Evolutionary conservation across 2,329 filamentous ascomycete genomes (phyloP), one percentile per base, ranked within the genome.

Genomic region (Arthrobotrys iridis): DNA sequence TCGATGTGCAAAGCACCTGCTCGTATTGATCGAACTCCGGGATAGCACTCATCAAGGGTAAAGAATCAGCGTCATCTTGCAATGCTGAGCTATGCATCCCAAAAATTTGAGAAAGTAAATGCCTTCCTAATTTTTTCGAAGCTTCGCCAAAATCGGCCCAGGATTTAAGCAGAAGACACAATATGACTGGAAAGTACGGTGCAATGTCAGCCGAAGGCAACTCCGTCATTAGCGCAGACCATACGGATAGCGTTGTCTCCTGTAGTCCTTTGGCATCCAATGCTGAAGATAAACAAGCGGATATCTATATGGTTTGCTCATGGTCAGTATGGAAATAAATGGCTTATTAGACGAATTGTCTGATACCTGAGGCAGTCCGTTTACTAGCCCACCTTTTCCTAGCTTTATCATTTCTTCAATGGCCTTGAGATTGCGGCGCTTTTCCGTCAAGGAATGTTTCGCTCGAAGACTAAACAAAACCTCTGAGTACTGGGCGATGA

Each of bases 231-330:
- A 99, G 89, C 6, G 89, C 86, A 24, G 88, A 86, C 95, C 95
- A 99, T 55, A 93, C 92, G 2, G 87, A 88, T 79, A 98, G 93
- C 1, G 93, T 92, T 28, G 88, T 85, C 75, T 92, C 86, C 76
- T 92, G 89, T n/a, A 99, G 85, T 50, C 90, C 87, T 46, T 89
- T 86, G 58, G 91, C 88, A 13, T 90, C 86, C 73, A 98, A 87
- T 0, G 93, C 93, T 20, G 93, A 93, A 77, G 96, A 89, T 10
- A 99, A 85, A 80, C 92, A 97, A n/a, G 94, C 93, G 78, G 93
- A 93, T 66, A 98, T 94, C 89, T 94, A 59, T n/a, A 79, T 33
- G 37, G 35, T 48, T 33, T 57, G 33, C 11, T 62, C 77, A 22
- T 11, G 26, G 18, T 55, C 24, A 55, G 50, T 2, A 37, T 1